Conservation (phyloP, 495 filamentous ascomycete genomes). For the Amorphotheca resinae region DNA sequence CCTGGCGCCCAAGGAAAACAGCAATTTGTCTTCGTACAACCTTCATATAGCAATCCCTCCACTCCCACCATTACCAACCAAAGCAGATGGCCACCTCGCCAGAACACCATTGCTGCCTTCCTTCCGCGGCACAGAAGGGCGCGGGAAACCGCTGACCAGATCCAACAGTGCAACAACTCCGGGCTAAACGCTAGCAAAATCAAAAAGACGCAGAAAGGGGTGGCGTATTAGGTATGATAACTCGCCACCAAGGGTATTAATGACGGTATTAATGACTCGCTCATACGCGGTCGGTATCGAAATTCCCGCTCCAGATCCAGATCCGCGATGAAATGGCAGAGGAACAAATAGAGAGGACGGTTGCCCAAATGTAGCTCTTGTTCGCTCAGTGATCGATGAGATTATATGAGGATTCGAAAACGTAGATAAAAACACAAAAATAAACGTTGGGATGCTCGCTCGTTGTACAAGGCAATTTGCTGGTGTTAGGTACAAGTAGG, state of each 20-base stretch:
- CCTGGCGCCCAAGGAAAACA: too few relatives aligned
- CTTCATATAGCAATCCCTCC: conserved; percentile 2
- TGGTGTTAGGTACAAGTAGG: background rate
- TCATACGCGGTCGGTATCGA: background rate
- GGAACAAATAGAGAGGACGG: background rate
- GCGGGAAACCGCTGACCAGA: background rate
- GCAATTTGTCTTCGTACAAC: background rate
- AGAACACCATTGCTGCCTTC: background rate
- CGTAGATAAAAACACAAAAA: conserved; percentile 1
- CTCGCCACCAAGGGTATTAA: too few relatives aligned
- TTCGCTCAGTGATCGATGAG: background rate
- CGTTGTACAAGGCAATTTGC: background rate
- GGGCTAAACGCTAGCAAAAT: conserved; percentile 1
- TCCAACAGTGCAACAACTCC: background rate
- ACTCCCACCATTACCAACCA: conserved; percentile 17
- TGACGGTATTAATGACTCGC: too few relatives aligned
- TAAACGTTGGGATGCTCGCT: background rate
- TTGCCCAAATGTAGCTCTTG: conserved; percentile 1
- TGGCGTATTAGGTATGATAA: background rate
- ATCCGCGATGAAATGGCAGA: background rate
- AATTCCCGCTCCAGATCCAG: background rate
- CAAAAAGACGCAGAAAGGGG: background rate
- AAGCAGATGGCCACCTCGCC: conserved; percentile 4
- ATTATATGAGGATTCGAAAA: background rate
- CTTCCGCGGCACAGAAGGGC: background rate